A percentile compares a stretch with the other conserved stretches of the same genome.
These are phyloP conservation scores for Fraxinus ornus DNA, from an alignment of 305 asterid genomes.

Conservation along the genomic window DNA sequence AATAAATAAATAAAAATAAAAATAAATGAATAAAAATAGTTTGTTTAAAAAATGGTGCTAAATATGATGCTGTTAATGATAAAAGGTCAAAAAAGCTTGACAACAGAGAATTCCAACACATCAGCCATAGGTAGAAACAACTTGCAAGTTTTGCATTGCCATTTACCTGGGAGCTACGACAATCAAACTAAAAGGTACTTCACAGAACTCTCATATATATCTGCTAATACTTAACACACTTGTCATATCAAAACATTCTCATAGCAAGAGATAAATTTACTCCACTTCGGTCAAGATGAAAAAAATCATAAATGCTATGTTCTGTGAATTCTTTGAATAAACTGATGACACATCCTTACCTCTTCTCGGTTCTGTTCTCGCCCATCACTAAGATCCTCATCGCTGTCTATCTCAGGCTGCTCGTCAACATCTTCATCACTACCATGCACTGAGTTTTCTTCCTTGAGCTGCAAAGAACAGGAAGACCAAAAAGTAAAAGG, in stretches of 20 bases:
- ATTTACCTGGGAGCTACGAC: not conserved
- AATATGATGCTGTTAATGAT: constrained; percentile 4
- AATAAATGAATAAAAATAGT: not conserved
- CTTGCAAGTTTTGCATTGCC: not conserved
- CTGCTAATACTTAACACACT: not conserved
- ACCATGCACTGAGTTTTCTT: constrained; percentile 78
- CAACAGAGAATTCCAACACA: not conserved
- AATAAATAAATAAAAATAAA: not conserved
- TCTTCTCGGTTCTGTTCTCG: constrained; percentile 61
- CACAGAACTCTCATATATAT: not conserved
- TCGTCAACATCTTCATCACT: constrained; percentile 93
- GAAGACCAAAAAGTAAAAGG: not conserved
- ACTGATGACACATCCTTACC: constrained; percentile 37
- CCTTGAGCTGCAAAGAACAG: constrained; percentile 69
- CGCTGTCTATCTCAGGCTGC: constrained; percentile 73
- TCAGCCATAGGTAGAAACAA: not conserved
- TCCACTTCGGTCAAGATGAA: not conserved
- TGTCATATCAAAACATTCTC: not conserved
- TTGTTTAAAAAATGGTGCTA: not conserved
- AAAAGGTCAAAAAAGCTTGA: not conserved
- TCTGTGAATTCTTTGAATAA: not conserved
- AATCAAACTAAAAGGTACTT: not conserved
- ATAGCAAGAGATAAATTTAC: not conserved
- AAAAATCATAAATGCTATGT: not conserved
- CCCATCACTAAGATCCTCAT: constrained; percentile 78